phyloP scores from a whole-genome alignment of 768 basidiomycete species.

The Psilocybe sp. region DNA sequence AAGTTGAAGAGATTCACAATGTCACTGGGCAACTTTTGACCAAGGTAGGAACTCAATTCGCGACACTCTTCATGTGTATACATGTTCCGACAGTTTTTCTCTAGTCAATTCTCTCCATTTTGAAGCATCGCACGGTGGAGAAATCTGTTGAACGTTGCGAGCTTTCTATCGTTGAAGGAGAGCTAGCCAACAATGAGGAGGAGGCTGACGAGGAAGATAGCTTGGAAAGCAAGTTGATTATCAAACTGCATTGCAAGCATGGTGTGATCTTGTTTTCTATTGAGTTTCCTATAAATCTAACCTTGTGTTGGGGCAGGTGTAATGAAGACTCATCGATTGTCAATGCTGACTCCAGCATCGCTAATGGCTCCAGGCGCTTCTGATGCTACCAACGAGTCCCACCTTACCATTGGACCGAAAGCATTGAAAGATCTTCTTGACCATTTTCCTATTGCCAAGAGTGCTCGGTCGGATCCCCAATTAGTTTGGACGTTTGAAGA shows the following conservation, averaged over 20 bases:
- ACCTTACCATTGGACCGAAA: conserved; percentile 68
- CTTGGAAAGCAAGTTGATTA: conserved; percentile 67
- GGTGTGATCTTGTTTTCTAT: conserved; percentile 40
- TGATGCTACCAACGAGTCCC: conserved; percentile 56
- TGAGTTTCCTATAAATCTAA: not conserved
- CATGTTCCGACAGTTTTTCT: conserved; percentile 4
- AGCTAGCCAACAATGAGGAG: conserved; percentile 19
- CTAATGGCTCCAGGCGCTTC: conserved; percentile 68
- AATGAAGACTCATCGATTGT: conserved; percentile 76
- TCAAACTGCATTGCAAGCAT: conserved; percentile 81
- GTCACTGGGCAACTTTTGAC: conserved; percentile 67
- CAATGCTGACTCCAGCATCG: conserved; percentile 54
- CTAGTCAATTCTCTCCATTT: conserved; percentile 67
- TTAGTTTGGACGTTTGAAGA: conserved; percentile 79
- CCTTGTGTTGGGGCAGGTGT: conserved; percentile 47
- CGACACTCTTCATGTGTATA: not conserved
- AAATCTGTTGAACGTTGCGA: conserved; percentile 79
- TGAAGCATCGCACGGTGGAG: conserved; percentile 73
- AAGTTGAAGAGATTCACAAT: conserved; percentile 33
- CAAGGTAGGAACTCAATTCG: conserved; percentile 44
- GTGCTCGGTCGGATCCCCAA: conserved; percentile 69
- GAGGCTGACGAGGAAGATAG: conserved; percentile 51
- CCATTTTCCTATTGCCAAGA: conserved; percentile 69
- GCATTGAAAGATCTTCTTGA: conserved; percentile 77
- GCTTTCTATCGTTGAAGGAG: conserved; percentile 60